A percentile compares a stretch with the other conserved stretches of the same genome.
These are phyloP conservation scores for Exophiala bonariae DNA, from an alignment of 2,329 filamentous ascomycete species.

Conservation along the genomic window DNA sequence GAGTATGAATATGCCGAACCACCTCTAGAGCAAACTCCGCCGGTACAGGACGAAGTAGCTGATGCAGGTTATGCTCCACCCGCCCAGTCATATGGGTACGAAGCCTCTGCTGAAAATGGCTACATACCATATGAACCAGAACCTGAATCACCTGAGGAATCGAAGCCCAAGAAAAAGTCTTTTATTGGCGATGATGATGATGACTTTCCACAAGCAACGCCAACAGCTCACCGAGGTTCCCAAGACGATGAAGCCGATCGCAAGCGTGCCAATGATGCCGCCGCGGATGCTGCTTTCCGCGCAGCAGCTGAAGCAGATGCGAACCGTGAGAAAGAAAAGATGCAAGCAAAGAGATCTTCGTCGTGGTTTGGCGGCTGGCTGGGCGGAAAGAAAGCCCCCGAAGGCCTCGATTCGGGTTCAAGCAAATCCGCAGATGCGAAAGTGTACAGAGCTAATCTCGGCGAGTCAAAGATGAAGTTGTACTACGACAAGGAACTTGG, in stretches of 20 bases:
- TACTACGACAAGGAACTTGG: constrained; percentile 94
- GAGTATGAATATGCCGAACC: constrained; percentile 10
- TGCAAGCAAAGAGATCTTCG: constrained; percentile 26
- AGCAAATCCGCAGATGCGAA: constrained; percentile 46
- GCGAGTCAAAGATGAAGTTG: constrained; percentile 83
- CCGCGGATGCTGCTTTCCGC: constrained; percentile 30
- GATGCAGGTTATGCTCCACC: constrained; percentile 39
- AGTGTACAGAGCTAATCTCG: constrained; percentile 83
- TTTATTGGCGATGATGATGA: constrained; percentile 84
- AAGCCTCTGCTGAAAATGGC: constrained; percentile 35
- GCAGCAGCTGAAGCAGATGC: constrained; percentile 29
- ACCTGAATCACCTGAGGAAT: constrained; percentile 56
- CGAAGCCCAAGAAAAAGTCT: constrained; percentile 70
- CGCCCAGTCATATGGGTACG: constrained; percentile 31
- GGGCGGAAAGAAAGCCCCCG: constrained; percentile 63
- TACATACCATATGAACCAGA: constrained; percentile 35
- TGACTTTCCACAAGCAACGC: constrained; percentile 20
- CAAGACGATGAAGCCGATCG: constrained; percentile 18
- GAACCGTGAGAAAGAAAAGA: constrained; percentile 44
- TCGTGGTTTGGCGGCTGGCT: constrained; percentile 90
- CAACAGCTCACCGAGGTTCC: constrained; percentile 1
- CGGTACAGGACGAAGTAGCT: constrained; percentile 13
- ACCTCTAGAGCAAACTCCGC: constrained; percentile 20
- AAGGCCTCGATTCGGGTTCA: constrained; percentile 55
- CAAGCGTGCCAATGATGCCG: constrained; percentile 27